Percentiles rank a stretch among this genome's conserved stretches.
Evolutionary conservation across 805 yeast genomes (phyloP).

Genomic region (Suhomyces vadensis): DNA sequence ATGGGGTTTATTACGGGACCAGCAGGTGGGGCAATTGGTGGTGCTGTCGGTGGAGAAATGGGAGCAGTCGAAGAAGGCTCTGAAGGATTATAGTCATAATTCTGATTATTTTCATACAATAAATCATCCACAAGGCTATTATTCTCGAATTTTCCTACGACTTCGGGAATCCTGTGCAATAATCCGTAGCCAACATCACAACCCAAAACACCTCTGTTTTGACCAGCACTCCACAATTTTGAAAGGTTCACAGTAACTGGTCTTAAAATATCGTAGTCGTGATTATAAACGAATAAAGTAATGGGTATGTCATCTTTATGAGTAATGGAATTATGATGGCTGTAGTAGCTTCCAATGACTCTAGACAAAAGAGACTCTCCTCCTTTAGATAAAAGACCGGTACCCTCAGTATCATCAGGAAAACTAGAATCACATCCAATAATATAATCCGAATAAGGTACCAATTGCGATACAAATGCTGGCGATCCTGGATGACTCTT

Average conservation of each 20-base stretch:
- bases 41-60: conserved; percentile 14
- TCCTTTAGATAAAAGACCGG: conserved; percentile 78
- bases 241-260: conserved; percentile 74
- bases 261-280: conserved; percentile 79
- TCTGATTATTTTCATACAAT: conserved; percentile 30
- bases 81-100: conserved; percentile 18
- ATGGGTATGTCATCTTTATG: conserved; percentile 40
- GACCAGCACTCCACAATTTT: conserved; percentile 64
- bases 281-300: conserved; percentile 70
- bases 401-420: conserved; percentile 57
- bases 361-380: conserved; percentile 79
- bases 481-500: conserved; percentile 75
- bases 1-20: conserved; percentile 9
- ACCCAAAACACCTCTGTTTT: conserved; percentile 77
- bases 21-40: conserved; percentile 5
- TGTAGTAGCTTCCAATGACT: conserved; percentile 58
- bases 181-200: conserved; percentile 95
- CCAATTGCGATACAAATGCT: conserved; percentile 77
- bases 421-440: conserved; percentile 60
- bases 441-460: conserved; percentile 85
- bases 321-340: conserved; percentile 42
- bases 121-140: conserved; percentile 34
- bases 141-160: conserved; percentile 50
- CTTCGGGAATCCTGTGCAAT: conserved; percentile 81
- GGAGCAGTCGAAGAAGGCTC: conserved; percentile 13